These are phyloP conservation scores for Fusarium nelsonii DNA, from an alignment of 2,329 filamentous ascomycete genomes.

Conservation along the genomic window DNA sequence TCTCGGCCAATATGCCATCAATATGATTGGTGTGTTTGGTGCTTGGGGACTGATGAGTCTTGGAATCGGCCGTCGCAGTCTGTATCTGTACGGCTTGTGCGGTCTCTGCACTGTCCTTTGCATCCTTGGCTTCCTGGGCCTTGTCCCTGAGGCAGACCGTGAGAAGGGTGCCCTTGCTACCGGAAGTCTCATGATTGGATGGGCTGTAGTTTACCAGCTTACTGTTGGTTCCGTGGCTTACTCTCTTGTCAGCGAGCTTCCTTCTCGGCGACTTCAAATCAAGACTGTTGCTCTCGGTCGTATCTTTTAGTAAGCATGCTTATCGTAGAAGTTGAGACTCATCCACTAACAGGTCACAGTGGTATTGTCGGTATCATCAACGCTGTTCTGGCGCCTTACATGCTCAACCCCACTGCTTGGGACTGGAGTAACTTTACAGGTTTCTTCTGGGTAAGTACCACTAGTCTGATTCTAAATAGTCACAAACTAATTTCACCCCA, in stretches of 20 bases:
- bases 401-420: constrained; percentile 90
- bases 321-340: not conserved
- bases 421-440: constrained; percentile 89
- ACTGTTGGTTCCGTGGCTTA: constrained; percentile 92
- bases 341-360: constrained; percentile 51
- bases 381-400: constrained; percentile 87
- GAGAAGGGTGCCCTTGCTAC: constrained; percentile 77
- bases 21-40: constrained; percentile 84
- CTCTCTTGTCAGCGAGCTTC: constrained; percentile 86
- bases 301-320: constrained; percentile 71
- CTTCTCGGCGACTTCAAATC: constrained; percentile 84
- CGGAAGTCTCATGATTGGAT: constrained; percentile 84
- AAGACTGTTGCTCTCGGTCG: constrained; percentile 92
- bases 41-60: constrained; percentile 84
- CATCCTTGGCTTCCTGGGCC: constrained; percentile 84
- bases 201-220: constrained; percentile 86
- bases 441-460: constrained; percentile 77
- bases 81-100: constrained; percentile 82
- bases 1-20: constrained; percentile 74
- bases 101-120: constrained; percentile 83
- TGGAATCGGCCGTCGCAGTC: constrained; percentile 78
- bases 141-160: constrained; percentile 72
- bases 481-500: not conserved
- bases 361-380: constrained; percentile 86
- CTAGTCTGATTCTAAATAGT: constrained; percentile 26